Evolutionary conservation across 495 filamentous ascomycete species (phyloP), one percentile per base, ranked within the genome.

Genomic region (Extremus antarcticus): DNA sequence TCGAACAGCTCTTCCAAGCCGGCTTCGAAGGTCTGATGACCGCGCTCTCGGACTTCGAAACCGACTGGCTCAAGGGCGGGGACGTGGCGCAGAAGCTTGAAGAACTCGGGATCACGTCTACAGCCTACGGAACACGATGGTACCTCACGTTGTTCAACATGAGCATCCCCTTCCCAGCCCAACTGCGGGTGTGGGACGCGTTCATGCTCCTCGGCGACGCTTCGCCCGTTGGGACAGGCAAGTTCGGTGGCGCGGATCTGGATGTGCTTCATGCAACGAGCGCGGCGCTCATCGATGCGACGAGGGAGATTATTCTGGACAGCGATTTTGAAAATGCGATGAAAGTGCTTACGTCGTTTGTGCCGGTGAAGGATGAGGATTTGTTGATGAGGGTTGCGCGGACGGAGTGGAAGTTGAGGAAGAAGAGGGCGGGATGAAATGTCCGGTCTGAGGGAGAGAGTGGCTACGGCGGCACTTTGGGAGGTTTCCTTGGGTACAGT

Each of bases 111-210:
- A 92, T 99, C 58, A 78, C 85, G 41, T 80, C 90, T 17, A 99
- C 90, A 4, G 83, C 90, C 20, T 99, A 96, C 67, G 94, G 90
- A 25, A 96, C 91, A 0, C 76, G 90, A 24, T 99, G 92, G 92
- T 99, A 99, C 66, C 77, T 99, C 25, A 99, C 92, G 1, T 78
- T 99, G 4, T 99, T 99, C 76, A 96, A 96, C 70, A 86, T 96
- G 60, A 94, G 88, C 17, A 88, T 99, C 55, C 92, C 92, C 1
- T 99, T 97, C 63, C 79, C 88, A 0, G 94, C 94, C 10, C 92
- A 99, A 65, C 85, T 99, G n/a, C 84, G 92, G 47, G 87, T 99
- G 3, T 99, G 92, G 92, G 92, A 99, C 63, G 88, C 94, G 0
- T 97, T 99, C 71, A 90, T 99, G 87, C 83, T 99, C 1, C 82